phyloP scores from a whole-genome alignment of 2,329 filamentous ascomycete genomes.

The Colletotrichum limetticola region DNA sequence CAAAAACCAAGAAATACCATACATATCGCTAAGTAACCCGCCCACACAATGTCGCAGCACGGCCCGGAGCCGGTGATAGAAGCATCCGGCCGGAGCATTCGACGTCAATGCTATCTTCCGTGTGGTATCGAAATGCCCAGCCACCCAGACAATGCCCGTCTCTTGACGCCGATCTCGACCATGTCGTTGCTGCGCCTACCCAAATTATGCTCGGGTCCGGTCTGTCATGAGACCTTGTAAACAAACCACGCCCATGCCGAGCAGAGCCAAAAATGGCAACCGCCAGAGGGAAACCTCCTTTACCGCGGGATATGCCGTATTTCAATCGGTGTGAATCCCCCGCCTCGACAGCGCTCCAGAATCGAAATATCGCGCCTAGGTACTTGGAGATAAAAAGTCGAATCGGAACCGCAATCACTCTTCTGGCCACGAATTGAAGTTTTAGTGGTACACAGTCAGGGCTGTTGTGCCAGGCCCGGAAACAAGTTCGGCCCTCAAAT shows the following conservation, averaged over 20 bases:
- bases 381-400: constrained; percentile 1
- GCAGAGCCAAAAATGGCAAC: not conserved
- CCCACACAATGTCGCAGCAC: constrained; percentile 29
- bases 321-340: not conserved
- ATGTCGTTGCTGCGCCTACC: constrained; percentile 65
- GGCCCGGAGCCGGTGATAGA: constrained; percentile 27
- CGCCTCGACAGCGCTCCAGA: constrained; percentile 4
- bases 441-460: constrained; percentile 27
- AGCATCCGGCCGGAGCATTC: constrained; percentile 29
- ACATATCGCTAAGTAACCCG: constrained; percentile 31
- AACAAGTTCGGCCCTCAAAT: constrained; percentile 10
- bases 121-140: constrained; percentile 35
- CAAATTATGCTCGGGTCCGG: constrained; percentile 47
- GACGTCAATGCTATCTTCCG: constrained; percentile 34
- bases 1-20: constrained; percentile 19
- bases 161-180: constrained; percentile 53
- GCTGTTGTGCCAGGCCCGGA: not conserved
- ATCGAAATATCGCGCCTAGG: constrained; percentile 16
- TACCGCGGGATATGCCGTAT: not conserved
- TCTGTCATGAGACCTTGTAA: constrained; percentile 30
- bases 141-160: constrained; percentile 38
- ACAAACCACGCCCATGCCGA: constrained; percentile 9
- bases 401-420: constrained; percentile 27
- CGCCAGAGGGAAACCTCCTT: not conserved
- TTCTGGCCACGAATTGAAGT: constrained; percentile 24